Percentiles rank a stretch among this genome's conserved stretches.
Conservation (phyloP, 768 basidiomycete genomes). For the Rhodotorula taiwanensis region DNA sequence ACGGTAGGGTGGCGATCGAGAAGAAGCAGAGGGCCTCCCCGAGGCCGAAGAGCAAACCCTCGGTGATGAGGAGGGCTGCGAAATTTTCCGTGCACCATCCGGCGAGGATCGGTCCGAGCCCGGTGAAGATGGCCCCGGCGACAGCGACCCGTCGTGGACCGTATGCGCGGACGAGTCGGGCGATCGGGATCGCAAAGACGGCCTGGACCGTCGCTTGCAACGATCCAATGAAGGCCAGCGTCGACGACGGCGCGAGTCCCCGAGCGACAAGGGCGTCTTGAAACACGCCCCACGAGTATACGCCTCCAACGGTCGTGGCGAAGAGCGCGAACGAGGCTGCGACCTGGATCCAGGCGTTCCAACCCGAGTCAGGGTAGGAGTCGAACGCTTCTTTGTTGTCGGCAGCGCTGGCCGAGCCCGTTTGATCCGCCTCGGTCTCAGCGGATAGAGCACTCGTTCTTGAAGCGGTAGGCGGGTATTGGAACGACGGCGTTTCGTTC, state of each 20-base stretch:
- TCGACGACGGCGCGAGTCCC: constrained; percentile 31
- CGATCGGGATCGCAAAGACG: constrained; percentile 32
- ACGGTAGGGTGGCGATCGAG: constrained; percentile 27
- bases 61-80: constrained; percentile 4
- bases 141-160: constrained; percentile 24
- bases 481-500: too few species aligned
- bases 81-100: constrained; percentile 12
- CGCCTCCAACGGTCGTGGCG: constrained; percentile 8
- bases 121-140: constrained; percentile 2
- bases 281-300: constrained; percentile 34
- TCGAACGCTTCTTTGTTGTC: constrained; percentile 10
- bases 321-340: constrained; percentile 12
- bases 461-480: too few species aligned
- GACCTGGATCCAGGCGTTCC: not conserved
- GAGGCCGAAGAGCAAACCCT: constrained; percentile 19
- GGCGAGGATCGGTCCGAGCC: constrained; percentile 7
- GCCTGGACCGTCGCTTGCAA: constrained; percentile 21
- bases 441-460: too few species aligned
- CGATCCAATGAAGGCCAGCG: constrained; percentile 39
- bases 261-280: constrained; percentile 28
- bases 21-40: constrained; percentile 23
- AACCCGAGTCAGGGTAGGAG: constrained; percentile 23
- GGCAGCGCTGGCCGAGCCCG: too few species aligned
- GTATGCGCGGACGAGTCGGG: not conserved
- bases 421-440: too few species aligned